Percentiles rank a stretch among this genome's conserved stretches.
Evolutionary conservation across 768 basidiomycete genomes (phyloP).

Genomic region (Tylopilus rubrobrunneus): DNA sequence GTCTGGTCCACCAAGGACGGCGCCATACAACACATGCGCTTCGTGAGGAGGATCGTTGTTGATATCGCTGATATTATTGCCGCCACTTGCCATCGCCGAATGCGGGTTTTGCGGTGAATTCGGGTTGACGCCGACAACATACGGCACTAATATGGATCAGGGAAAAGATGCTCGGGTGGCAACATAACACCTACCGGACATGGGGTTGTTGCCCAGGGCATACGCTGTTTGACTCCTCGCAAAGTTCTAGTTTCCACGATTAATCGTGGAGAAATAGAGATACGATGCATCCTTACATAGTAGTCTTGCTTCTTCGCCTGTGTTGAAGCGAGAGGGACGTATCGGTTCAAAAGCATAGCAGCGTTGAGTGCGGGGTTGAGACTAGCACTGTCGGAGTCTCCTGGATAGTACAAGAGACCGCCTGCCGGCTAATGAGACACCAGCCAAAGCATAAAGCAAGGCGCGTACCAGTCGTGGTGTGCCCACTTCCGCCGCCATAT

Average conservation of each 20-base stretch:
- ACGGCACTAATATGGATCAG: constrained; percentile 31
- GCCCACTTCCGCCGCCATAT: constrained; percentile 49
- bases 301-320: constrained; percentile 56
- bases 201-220: constrained; percentile 82
- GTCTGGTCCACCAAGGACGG: constrained; percentile 85
- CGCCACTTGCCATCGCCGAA: constrained; percentile 85
- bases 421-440: constrained; percentile 39
- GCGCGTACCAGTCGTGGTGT: constrained; percentile 56
- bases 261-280: neutral
- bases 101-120: constrained; percentile 91
- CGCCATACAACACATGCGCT: constrained; percentile 81
- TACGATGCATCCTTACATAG: constrained; percentile 37
- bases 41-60: constrained; percentile 69
- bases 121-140: constrained; percentile 85
- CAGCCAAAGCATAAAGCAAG: neutral
- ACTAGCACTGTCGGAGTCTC: constrained; percentile 75
- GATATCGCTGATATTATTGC: constrained; percentile 62
- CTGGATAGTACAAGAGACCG: constrained; percentile 77
- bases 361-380: constrained; percentile 86
- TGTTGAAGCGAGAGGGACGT: constrained; percentile 68
- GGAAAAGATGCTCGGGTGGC: neutral
- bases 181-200: constrained; percentile 55
- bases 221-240: constrained; percentile 80
- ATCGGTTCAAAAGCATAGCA: constrained; percentile 78
- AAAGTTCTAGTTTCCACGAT: constrained; percentile 46